Evolutionary conservation across 805 yeast species (phyloP), one percentile per base, ranked within the genome.

Genomic region (Candida orba): DNA sequence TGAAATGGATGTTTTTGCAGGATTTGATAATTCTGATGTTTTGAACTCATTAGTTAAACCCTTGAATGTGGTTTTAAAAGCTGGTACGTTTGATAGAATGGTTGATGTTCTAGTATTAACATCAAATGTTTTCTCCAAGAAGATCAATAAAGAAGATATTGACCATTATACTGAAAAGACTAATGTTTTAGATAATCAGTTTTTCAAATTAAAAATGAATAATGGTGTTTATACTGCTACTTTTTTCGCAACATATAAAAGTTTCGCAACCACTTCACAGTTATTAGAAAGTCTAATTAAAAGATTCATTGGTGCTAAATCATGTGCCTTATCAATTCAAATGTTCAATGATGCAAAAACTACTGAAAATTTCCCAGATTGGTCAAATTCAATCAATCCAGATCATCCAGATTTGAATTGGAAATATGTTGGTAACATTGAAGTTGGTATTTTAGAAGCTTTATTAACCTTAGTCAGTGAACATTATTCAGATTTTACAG

Each of bases 21-120:
- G 58, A n/a, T 47, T 65, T 22, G 63, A 64, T 43, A 54, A 44
- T 32, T 45, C 60, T 2, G 50, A 49, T 27, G 23, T 57, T 10
- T 41, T 57, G 20, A 57, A 57, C 43, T 54, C 58, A 1, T 37
- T 57, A 32, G 42, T 43, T 49, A 67, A 53, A 45, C 67, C 53
- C 18, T 56, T 43, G 20, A 60, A 64, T 43, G 81, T 77, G 8
- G 81, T 75, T 7, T 63, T 78, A 24, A 81, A 79, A 52, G 76
- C 86, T 4, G 93, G 93, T 1, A 73, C 85, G 1, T 63, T 87
- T 44, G 93, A 86, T 36, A 78, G 79, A 52, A 70, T 91, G 52
- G 71, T 89, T 43, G 97, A 91, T 61, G 71, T 90, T 20, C 64
- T 91, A 41, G 88, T 91, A 6, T 70, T 76, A 59, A 91, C 84